These are phyloP conservation scores for Podospora pseudocomata DNA, from an alignment of 495 filamentous ascomycete species.

Conservation along the genomic window DNA sequence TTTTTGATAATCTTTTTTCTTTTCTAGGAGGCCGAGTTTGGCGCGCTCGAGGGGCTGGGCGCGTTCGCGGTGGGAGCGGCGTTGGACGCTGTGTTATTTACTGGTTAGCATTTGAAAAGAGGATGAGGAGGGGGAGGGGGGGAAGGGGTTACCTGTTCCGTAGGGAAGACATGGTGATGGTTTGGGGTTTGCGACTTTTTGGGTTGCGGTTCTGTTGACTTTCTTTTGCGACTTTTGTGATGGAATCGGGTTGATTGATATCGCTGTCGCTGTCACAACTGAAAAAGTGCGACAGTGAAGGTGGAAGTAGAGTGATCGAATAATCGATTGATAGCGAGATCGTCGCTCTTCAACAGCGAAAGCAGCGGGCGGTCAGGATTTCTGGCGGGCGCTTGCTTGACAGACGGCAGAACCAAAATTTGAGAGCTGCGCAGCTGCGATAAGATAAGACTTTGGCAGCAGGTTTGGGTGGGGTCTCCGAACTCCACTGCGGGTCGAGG, in stretches of 20 bases:
- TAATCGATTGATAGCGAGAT: neutral
- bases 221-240: neutral
- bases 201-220: neutral
- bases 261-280: neutral
- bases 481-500: neutral
- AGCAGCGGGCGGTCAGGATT: neutral
- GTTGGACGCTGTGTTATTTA: conserved; percentile 27
- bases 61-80: conserved; percentile 69
- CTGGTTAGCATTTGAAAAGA: neutral
- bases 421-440: neutral
- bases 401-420: neutral
- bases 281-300: neutral
- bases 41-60: conserved; percentile 74
- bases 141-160: conserved; percentile 31
- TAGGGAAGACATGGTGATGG: conserved; percentile 31
- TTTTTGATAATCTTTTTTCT: conserved; percentile 73
- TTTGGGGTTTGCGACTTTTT: neutral
- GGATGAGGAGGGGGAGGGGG: neutral
- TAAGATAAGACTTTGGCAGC: neutral
- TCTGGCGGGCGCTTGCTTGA: neutral
- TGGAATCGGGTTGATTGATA: neutral
- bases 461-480: neutral
- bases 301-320: neutral
- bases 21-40: conserved; percentile 36
- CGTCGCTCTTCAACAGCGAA: neutral